Evolutionary conservation across 2,329 filamentous ascomycete species (phyloP), one percentile per base, ranked within the genome.

Genomic region (Conoideocrella luteorostrata): DNA sequence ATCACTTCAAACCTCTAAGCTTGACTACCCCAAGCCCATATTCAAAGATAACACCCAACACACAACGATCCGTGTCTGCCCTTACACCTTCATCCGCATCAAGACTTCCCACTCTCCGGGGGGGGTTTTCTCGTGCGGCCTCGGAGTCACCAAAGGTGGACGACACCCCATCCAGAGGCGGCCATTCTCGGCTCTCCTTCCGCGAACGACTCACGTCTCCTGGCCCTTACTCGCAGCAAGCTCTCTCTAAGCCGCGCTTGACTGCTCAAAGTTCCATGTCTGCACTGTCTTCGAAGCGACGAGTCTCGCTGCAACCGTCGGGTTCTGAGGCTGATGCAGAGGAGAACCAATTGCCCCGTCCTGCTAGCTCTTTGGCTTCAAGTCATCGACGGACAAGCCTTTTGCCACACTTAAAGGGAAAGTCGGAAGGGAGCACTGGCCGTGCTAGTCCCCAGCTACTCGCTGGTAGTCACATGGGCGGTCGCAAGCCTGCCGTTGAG

Each of bases 1-100:
- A 85, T 60, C 78, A 79, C 58, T 84, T 80, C 64, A 83, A 78
- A 53, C 77, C 82, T 10, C 63, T 83, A 10, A 77, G 64, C 28
- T 63, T 78, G 35, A 80, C 77, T 6, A 78, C 77, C 1, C 77
- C 80, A 0, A 80, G 75, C 48, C 74, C 78, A 0, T 77, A 77
- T 47, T 62, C 73, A 5, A 76, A 68, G 53, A 65, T 53, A 38
- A 66, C 68, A 1, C 64, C 69, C 4, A 62, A 57, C n/a, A 56
- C 63, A 3, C 55, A 63, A 10, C 67, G 68, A 29, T 69, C 71
- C 2, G 51, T 55, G 21, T 72, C 71, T 0, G 66, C 71, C 1
- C 49, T 70, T 11, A 67, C 67, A 6, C 64, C 70, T 0, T 56
- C 59, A 7, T 69, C 69, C 11, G 56, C 55, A 34, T 74, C 75